Evolutionary conservation across 106 monocot species (phyloP).

Genomic region (Vanilla planifolia): DNA sequence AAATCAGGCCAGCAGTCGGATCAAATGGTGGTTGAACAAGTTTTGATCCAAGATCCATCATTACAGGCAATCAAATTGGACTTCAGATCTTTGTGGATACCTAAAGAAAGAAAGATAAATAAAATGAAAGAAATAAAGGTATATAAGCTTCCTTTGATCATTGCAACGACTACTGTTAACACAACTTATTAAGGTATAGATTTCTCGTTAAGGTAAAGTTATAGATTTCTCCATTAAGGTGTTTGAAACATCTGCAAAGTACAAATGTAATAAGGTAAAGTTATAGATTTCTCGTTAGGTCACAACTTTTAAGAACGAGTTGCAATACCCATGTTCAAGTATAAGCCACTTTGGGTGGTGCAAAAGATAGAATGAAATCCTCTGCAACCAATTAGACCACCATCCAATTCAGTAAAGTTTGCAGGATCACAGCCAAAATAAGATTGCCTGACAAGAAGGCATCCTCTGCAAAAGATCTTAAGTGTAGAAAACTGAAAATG

Average conservation of each 20-base stretch:
- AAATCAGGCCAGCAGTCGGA: too few relatives aligned
- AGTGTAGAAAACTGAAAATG: constrained; percentile 4
- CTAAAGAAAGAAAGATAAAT: too few relatives aligned
- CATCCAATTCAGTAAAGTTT: constrained; percentile 54
- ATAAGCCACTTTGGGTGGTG: constrained; percentile 49
- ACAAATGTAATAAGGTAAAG: not conserved
- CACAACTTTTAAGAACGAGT: not conserved
- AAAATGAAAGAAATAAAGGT: too few relatives aligned
- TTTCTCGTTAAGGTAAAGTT: too few relatives aligned
- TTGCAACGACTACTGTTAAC: too few relatives aligned
- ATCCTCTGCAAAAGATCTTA: constrained; percentile 37
- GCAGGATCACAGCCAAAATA: constrained; percentile 45
- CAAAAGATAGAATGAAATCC: constrained; percentile 71
- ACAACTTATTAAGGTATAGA: too few relatives aligned
- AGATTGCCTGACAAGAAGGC: constrained; percentile 69
- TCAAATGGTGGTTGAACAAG: too few relatives aligned
- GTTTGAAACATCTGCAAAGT: constrained; percentile 65
- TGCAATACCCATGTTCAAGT: constrained; percentile 76
- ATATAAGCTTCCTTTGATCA: too few relatives aligned
- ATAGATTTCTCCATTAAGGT: constrained; percentile 65
- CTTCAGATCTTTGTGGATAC: too few relatives aligned
- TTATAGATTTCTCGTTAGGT: not conserved
- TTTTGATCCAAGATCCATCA: too few relatives aligned
- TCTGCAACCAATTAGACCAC: constrained; percentile 61
- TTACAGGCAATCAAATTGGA: too few relatives aligned